Evolutionary conservation across 805 yeast species (phyloP).

Genomic region (Kodamaea neixiangensis): DNA sequence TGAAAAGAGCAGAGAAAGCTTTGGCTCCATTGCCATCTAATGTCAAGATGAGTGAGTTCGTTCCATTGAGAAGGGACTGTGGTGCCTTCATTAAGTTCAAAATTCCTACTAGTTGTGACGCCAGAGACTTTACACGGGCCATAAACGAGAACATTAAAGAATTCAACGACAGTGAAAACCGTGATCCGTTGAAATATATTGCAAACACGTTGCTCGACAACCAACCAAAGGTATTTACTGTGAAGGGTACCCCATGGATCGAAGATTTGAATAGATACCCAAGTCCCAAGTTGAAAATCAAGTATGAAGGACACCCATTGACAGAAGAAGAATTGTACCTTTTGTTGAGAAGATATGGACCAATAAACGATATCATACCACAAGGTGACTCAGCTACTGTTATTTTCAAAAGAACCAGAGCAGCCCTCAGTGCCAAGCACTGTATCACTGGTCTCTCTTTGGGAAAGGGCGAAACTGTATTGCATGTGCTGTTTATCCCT

Average conservation of each 20-base stretch:
- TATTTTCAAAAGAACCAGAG: conserved; percentile 54
- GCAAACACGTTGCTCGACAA: conserved; percentile 17
- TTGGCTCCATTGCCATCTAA: conserved; percentile 33
- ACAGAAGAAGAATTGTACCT: conserved; percentile 81
- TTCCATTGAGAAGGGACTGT: conserved; percentile 81
- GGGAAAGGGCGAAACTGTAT: conserved; percentile 50
- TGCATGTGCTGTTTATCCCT: conserved; percentile 76
- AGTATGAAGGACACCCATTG: conserved; percentile 74
- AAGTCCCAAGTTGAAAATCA: conserved; percentile 58
- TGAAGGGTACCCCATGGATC: conserved; percentile 93
- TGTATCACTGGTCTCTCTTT: conserved; percentile 81
- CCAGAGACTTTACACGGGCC: conserved; percentile 53
- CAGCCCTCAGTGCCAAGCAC: conserved; percentile 85
- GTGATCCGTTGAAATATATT: conserved; percentile 12
- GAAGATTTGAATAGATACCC: conserved; percentile 87
- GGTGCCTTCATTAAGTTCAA: conserved; percentile 86
- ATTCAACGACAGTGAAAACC: conserved; percentile 15
- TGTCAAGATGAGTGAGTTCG: conserved; percentile 54
- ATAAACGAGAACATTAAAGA: conserved; percentile 49
- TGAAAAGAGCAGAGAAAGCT: conserved; percentile 4
- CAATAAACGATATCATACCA: conserved; percentile 71
- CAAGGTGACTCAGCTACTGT: conserved; percentile 46
- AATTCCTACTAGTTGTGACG: conserved; percentile 53
- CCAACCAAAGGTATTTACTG: conserved; percentile 63
- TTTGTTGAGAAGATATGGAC: conserved; percentile 84